phyloP scores from a whole-genome alignment of 805 yeast species.

The Kuraishia capsulata region DNA sequence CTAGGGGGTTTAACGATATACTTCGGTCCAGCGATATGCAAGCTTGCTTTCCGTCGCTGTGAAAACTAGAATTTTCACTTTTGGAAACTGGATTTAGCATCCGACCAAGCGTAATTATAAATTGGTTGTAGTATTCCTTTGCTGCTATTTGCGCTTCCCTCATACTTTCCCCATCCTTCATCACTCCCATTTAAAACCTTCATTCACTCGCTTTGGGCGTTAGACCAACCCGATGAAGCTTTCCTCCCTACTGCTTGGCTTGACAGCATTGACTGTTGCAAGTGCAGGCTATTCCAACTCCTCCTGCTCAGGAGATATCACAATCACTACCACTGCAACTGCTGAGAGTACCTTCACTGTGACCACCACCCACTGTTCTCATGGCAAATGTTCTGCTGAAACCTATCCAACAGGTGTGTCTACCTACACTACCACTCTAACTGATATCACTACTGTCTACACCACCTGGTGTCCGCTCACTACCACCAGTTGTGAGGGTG shows the following conservation, averaged over 20 bases:
- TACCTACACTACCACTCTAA: not conserved
- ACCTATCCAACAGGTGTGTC: not conserved
- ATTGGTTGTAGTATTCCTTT: no score
- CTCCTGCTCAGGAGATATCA: not conserved
- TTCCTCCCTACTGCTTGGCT: not conserved
- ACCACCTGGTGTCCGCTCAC: slow-evolving; percentile 1
- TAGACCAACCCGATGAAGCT: not conserved
- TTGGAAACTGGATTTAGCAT: no score
- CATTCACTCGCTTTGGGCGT: no score
- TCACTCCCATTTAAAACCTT: no score
- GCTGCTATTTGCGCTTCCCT: no score
- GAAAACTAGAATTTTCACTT: no score
- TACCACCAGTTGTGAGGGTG: not conserved
- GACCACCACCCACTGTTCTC: not conserved
- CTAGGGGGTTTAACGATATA: no score
- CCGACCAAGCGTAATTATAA: no score
- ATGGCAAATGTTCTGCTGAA: not conserved
- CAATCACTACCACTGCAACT: not conserved
- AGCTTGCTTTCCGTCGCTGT: no score
- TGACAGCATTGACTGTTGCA: not conserved
- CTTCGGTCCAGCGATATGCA: no score
- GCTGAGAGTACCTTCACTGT: not conserved
- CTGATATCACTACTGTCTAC: not conserved
- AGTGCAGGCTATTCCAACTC: not conserved
- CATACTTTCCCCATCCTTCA: no score